A percentile compares a stretch with the other conserved stretches of the same genome.
These are phyloP conservation scores for Bryopsis sp. DNA, from an alignment of 139 green algal genomes.

Conservation along the genomic window DNA sequence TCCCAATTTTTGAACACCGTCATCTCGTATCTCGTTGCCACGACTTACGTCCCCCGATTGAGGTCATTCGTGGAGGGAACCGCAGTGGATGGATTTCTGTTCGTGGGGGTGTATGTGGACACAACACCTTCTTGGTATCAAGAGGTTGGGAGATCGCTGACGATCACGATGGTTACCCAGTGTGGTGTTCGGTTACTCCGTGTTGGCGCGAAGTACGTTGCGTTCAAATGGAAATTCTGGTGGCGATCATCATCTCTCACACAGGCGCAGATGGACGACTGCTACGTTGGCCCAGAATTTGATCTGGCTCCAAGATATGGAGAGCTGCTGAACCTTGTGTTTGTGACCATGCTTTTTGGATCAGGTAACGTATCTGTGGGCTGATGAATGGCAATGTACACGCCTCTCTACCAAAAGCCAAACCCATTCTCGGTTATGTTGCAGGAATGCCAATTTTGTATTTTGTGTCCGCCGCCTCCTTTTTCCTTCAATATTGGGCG, in stretches of 20 bases:
- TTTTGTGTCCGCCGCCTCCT: neutral
- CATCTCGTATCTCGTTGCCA: constrained; percentile 24
- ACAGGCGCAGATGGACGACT: constrained; percentile 24
- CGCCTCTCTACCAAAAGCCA: no score
- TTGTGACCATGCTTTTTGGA: constrained; percentile 28
- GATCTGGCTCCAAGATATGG: constrained; percentile 26
- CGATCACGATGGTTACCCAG: constrained; percentile 3
- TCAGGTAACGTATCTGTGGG: constrained; percentile 5
- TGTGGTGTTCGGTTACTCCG: neutral
- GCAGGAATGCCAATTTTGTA: neutral
- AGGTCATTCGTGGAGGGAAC: neutral
- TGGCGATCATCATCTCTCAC: constrained; percentile 5
- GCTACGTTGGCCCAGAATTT: constrained; percentile 24
- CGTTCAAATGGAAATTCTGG: neutral
- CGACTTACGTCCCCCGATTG: constrained; percentile 20
- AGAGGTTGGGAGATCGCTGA: neutral
- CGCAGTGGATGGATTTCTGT: neutral
- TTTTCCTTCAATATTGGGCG: constrained; percentile 12
- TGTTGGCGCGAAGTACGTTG: neutral
- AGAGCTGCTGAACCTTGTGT: constrained; percentile 28
- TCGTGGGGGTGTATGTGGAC: constrained; percentile 3
- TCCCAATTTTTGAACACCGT: constrained; percentile 32
- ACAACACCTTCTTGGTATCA: constrained; percentile 1
- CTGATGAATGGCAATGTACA: constrained; percentile 5
- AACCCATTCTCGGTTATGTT: no score